Evolutionary conservation across 306 rosid species (phyloP).

Genomic region (Comarum palustre): DNA sequence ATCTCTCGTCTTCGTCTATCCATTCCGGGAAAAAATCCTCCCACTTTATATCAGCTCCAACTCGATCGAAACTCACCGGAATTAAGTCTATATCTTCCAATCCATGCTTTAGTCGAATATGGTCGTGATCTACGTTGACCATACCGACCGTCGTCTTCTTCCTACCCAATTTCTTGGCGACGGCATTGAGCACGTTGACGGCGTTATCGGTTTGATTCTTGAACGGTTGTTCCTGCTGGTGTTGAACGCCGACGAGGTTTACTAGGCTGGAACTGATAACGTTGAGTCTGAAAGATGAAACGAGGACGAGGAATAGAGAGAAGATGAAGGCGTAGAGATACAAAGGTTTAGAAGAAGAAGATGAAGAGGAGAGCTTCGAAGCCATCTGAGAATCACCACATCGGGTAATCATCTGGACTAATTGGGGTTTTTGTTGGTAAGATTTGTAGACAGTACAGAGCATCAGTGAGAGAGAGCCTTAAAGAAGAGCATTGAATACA

Average conservation of each 20-base stretch:
- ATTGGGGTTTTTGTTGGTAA: background rate
- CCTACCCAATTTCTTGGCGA: slow-evolving; percentile 20
- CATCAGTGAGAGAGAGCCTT: background rate
- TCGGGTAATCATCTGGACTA: background rate
- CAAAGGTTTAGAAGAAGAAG: slow-evolving; percentile 26
- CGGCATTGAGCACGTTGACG: slow-evolving; percentile 33
- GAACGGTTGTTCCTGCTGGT: background rate
- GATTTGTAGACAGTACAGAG: background rate
- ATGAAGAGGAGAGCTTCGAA: slow-evolving; percentile 16
- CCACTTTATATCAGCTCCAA: slow-evolving; percentile 41
- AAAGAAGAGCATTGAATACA: background rate
- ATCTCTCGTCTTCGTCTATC: slow-evolving; percentile 51
- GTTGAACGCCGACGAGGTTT: background rate
- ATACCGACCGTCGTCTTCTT: slow-evolving; percentile 48
- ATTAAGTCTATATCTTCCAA: slow-evolving; percentile 22
- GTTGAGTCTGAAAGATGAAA: slow-evolving; percentile 2
- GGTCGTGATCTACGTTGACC: slow-evolving; percentile 35
- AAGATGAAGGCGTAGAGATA: slow-evolving; percentile 26
- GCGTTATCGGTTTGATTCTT: background rate
- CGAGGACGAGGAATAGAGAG: slow-evolving; percentile 18
- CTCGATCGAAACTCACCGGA: slow-evolving; percentile 29
- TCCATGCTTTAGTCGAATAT: slow-evolving; percentile 14
- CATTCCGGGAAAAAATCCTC: slow-evolving; percentile 55
- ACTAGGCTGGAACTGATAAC: background rate
- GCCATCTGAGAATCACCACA: slow-evolving; percentile 30